Evolutionary conservation across 441 rosid species (phyloP).

Genomic region (Erodium texanum): DNA sequence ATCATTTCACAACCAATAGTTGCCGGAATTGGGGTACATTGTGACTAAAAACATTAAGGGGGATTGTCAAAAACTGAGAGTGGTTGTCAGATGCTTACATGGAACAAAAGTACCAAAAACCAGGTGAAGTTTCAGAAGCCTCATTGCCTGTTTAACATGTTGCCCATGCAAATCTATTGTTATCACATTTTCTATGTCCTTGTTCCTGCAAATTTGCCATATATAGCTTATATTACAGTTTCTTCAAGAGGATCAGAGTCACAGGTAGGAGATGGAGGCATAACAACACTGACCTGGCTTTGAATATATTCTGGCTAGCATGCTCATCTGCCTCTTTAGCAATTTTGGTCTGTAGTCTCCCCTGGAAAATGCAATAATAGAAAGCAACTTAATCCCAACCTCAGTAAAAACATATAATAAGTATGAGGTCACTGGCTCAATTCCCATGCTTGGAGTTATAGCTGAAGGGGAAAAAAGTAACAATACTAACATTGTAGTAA

Average conservation of each 20-base stretch:
- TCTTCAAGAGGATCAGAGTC: constrained; percentile 9
- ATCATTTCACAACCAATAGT: no score
- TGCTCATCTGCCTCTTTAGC: constrained; percentile 68
- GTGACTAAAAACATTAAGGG: no score
- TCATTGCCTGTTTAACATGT: constrained; percentile 80
- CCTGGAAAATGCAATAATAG: constrained; percentile 31
- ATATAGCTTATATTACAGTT: background rate
- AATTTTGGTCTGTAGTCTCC: constrained; percentile 38
- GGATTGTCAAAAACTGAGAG: no score
- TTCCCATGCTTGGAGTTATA: no score
- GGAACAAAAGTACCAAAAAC: constrained; percentile 49
- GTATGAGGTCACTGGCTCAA: no score
- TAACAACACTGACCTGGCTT: constrained; percentile 49
- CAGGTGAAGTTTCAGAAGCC: constrained; percentile 63
- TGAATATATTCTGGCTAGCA: constrained; percentile 80
- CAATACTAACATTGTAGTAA: background rate
- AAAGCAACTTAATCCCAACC: constrained; percentile 12
- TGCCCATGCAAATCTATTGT: constrained; percentile 95
- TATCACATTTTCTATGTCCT: constrained; percentile 59
- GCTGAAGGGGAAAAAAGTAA: no score
- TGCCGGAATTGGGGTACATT: no score
- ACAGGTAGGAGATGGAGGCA: constrained; percentile 2
- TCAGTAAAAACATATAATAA: no score
- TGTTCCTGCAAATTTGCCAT: constrained; percentile 50
- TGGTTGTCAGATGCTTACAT: constrained; percentile 45